Evolutionary conservation across 1,284 basidiomycete species (phyloP), one percentile per base, ranked within the genome.

Genomic region (Leccinum fuscescens): DNA sequence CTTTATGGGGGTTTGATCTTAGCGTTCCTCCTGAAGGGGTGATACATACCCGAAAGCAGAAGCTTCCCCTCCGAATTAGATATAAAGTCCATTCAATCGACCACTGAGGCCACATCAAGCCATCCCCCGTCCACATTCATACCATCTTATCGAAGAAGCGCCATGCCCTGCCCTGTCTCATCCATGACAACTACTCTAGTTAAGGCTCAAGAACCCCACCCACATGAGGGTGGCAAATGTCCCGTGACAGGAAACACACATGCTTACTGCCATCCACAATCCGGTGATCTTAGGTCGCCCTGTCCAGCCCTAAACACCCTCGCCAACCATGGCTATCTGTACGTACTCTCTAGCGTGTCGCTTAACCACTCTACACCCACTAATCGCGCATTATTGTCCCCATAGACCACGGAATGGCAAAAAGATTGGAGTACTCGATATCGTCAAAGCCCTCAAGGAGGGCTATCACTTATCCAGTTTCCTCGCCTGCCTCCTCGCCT

Each of bases 251-350:
- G 24, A 4, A 64, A 64, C 46, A 59, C 46, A 59, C 71, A 74
- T 55, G 64, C 58, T 1, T 74, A 56, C 54, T 74, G 73, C n/a
- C 66, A 63, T 5, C 64, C 67, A 9, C 72, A 68, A 60, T 54
- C 63, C 2, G 67, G 66, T 14, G 74, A 75, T 54, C 54, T 65
- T 17, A 61, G 86, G 24, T 76, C 79, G 2, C 82, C 80, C 3
- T 82, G 80, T 57, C 81, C 85, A 4, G 85, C 79, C 0, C 66
- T 82, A 20, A 83, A 83, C 62, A 68, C 79, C 3, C 69, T 82
- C 6, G 80, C 79, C 1, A 81, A 82, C 61, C 78, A 80, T 44
- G 76, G 79, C n/a, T 82, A 74, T 20, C 61, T 81, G 76, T 78
- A 49, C 58, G 77, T 71, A 15, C 24, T 14, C 20, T 49, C 12